Evolutionary conservation across 2,329 filamentous ascomycete genomes (phyloP).

Genomic region (Cordyceps fumosorosea): DNA sequence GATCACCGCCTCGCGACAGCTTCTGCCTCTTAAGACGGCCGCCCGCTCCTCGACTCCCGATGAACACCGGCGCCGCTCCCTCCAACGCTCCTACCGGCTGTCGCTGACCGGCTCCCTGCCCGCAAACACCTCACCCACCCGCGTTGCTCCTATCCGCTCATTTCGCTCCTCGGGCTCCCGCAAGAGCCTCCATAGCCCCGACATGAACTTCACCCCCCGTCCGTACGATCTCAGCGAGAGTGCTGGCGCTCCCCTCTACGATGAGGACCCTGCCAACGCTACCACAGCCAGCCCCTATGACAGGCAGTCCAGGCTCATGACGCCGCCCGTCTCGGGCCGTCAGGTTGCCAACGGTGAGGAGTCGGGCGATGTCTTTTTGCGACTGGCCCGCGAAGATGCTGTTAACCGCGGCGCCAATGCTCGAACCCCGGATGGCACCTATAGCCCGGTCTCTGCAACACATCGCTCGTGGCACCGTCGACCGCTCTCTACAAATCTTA

Average conservation of each 20-base stretch:
- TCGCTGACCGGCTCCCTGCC: slow-evolving; percentile 29
- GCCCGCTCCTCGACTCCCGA: slow-evolving; percentile 34
- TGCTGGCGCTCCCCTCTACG: slow-evolving; percentile 33
- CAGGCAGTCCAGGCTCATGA: slow-evolving; percentile 27
- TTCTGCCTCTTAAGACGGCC: slow-evolving; percentile 39
- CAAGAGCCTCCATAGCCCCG: slow-evolving; percentile 45
- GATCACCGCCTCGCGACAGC: slow-evolving; percentile 36
- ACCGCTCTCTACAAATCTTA: slow-evolving; percentile 46
- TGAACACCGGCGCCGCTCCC: slow-evolving; percentile 38
- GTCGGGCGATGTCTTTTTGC: slow-evolving; percentile 52
- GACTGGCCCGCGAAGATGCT: slow-evolving; percentile 49
- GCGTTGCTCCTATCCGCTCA: slow-evolving; percentile 48
- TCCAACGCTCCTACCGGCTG: slow-evolving; percentile 41
- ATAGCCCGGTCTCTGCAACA: slow-evolving; percentile 39
- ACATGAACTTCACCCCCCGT: slow-evolving; percentile 43
- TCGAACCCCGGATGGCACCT: slow-evolving; percentile 26
- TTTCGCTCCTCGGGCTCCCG: slow-evolving; percentile 53
- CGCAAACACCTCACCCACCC: slow-evolving; percentile 27
- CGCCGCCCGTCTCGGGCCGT: slow-evolving; percentile 34
- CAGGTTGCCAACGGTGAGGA: slow-evolving; percentile 40
- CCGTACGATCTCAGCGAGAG: slow-evolving; percentile 40
- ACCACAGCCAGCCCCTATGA: slow-evolving; percentile 28
- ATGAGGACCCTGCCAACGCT: slow-evolving; percentile 41
- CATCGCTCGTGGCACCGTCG: slow-evolving; percentile 42
- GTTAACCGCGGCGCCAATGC: slow-evolving; percentile 31